Evolutionary conservation across 257 asterid genomes (phyloP).

Genomic region (Solanum sejunctum): DNA sequence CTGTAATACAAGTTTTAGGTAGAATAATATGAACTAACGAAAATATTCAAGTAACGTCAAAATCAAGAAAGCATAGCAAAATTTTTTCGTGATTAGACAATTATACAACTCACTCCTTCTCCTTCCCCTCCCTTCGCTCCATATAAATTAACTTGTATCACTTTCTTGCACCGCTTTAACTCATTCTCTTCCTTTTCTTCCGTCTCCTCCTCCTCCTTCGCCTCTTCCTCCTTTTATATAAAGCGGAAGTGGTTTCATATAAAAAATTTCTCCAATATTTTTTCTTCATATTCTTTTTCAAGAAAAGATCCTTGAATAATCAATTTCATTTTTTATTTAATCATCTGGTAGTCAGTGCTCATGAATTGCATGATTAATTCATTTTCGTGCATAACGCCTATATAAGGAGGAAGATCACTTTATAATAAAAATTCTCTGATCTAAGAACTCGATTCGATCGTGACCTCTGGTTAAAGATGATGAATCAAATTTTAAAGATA

Average conservation of each 20-base stretch:
- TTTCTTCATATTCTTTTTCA: too few species aligned
- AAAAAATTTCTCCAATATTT: too few species aligned
- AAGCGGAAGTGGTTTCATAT: neutral
- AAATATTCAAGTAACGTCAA: neutral
- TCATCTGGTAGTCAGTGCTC: neutral
- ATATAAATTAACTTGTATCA: neutral
- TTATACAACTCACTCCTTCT: neutral
- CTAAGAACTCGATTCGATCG: neutral
- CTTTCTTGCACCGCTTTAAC: neutral
- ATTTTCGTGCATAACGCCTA: too few species aligned
- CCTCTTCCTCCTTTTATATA: neutral
- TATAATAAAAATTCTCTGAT: neutral
- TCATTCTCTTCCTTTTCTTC: neutral
- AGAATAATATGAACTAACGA: neutral
- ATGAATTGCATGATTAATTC: too few species aligned
- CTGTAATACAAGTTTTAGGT: neutral
- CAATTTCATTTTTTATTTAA: too few species aligned
- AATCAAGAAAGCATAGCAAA: conserved; percentile 14
- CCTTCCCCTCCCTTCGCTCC: neutral
- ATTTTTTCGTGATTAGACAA: neutral
- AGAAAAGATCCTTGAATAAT: too few species aligned
- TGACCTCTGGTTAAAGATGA: neutral
- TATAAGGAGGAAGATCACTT: neutral
- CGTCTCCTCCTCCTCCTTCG: neutral
- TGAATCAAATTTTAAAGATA: conserved; percentile 13